phyloP scores from a whole-genome alignment of 805 yeast species.

The Jamesozyma rosinii region DNA sequence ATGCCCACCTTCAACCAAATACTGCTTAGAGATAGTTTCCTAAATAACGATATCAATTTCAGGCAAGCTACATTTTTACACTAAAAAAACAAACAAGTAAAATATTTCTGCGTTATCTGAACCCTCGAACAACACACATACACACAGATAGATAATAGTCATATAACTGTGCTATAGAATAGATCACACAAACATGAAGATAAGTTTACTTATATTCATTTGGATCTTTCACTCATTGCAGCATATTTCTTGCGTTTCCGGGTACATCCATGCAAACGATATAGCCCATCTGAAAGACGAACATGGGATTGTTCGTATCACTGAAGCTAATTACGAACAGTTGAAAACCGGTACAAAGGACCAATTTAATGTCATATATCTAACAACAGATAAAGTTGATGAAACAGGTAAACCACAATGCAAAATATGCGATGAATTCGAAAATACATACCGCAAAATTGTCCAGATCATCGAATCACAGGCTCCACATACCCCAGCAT shows the following conservation, averaged over 20 bases:
- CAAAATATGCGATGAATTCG: slow-evolving; percentile 38
- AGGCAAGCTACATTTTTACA: too few relatives aligned
- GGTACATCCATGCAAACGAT: slow-evolving; percentile 3
- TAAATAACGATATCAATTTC: too few relatives aligned
- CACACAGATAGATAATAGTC: too few relatives aligned
- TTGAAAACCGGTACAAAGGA: slow-evolving; percentile 42
- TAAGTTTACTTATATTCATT: background rate
- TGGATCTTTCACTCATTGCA: background rate
- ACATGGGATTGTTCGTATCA: slow-evolving; percentile 36
- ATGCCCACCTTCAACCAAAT: too few relatives aligned
- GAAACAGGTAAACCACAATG: slow-evolving; percentile 35
- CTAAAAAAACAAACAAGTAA: too few relatives aligned
- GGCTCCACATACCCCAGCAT: slow-evolving; percentile 34
- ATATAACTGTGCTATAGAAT: too few relatives aligned
- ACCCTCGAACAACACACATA: too few relatives aligned
- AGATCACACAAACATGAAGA: too few relatives aligned
- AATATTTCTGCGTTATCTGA: too few relatives aligned
- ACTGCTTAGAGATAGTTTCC: too few relatives aligned
- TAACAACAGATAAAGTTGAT: slow-evolving; percentile 40
- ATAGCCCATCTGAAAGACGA: slow-evolving; percentile 15
- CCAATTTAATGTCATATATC: slow-evolving; percentile 41
- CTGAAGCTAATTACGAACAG: slow-evolving; percentile 33
- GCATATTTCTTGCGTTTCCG: background rate
- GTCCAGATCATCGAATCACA: slow-evolving; percentile 38
- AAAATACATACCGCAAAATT: slow-evolving; percentile 35